A percentile compares a stretch with the other conserved stretches of the same genome.
These are phyloP conservation scores for Nemania sp. DNA, from an alignment of 2,329 filamentous ascomycete species.

Conservation along the genomic window DNA sequence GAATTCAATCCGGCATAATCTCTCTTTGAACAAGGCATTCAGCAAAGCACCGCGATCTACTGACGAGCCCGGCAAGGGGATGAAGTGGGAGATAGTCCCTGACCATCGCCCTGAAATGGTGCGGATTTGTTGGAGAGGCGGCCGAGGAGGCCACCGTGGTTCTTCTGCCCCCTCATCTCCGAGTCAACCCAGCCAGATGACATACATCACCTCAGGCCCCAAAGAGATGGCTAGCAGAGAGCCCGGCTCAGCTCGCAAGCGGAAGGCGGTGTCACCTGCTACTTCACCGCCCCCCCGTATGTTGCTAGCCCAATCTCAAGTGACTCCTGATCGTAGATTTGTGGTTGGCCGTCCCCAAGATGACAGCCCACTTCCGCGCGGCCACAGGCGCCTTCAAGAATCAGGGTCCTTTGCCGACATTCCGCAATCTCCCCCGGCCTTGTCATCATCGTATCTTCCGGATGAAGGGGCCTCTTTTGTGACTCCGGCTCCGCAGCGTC, in stretches of 20 bases:
- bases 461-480: conserved; percentile 66
- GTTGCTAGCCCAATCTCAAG: conserved; percentile 54
- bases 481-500: conserved; percentile 72
- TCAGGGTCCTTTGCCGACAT: conserved; percentile 53
- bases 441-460: conserved; percentile 65
- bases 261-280: conserved; percentile 56
- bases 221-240: conserved; percentile 58
- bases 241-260: conserved; percentile 57
- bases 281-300: conserved; percentile 60
- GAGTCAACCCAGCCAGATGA: conserved; percentile 56
- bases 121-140: conserved; percentile 67
- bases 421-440: conserved; percentile 59
- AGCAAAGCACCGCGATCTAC: conserved; percentile 90
- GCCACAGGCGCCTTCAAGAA: conserved; percentile 51
- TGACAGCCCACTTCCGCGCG: conserved; percentile 63
- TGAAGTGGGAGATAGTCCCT: conserved; percentile 96
- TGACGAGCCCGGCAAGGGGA: conserved; percentile 95
- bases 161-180: conserved; percentile 73
- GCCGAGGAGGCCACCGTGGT: conserved; percentile 65
- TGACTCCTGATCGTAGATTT: conserved; percentile 61
- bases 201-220: conserved; percentile 63
- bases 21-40: conserved; percentile 93
- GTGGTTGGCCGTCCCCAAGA: conserved; percentile 52
- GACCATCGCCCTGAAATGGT: conserved; percentile 87
- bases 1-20: conserved; percentile 96